These are phyloP conservation scores for Mimosa bimucronata DNA, from an alignment of 306 rosid species.

Conservation along the genomic window DNA sequence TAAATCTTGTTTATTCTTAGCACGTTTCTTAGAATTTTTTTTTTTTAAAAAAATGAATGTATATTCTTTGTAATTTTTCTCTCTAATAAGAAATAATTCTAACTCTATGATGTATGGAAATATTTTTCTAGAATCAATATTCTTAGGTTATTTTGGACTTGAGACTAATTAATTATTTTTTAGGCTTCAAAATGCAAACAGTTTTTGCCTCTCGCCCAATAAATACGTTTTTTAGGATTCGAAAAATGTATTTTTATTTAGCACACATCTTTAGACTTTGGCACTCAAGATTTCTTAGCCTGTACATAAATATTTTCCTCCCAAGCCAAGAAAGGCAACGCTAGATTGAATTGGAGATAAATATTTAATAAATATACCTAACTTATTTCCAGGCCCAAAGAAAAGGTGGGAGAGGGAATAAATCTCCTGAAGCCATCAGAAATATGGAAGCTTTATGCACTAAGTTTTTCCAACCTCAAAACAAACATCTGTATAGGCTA, in stretches of 20 bases:
- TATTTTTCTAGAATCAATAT: no score
- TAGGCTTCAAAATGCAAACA: no score
- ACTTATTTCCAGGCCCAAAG: conserved; percentile 22
- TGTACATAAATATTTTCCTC: not conserved
- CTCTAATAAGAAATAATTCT: not conserved
- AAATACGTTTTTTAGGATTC: no score
- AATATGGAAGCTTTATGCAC: conserved; percentile 49
- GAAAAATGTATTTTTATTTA: not conserved
- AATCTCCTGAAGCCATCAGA: conserved; percentile 29
- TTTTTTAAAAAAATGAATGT: no score
- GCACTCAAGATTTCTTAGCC: not conserved
- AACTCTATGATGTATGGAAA: no score
- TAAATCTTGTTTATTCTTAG: not conserved
- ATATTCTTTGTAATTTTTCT: no score
- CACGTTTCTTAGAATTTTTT: not conserved
- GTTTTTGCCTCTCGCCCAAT: no score
- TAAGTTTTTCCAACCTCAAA: conserved; percentile 52
- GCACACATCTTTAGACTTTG: not conserved
- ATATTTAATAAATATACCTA: conserved; percentile 6
- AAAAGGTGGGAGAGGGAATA: conserved; percentile 64
- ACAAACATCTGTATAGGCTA: conserved; percentile 19
- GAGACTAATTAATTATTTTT: no score
- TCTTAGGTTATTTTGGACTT: no score
- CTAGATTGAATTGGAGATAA: not conserved
- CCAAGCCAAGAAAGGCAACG: conserved; percentile 6